Percentiles rank a stretch among this genome's conserved stretches.
phyloP scores from a whole-genome alignment of 768 basidiomycete species.

The Lyophyllum shimeji region DNA sequence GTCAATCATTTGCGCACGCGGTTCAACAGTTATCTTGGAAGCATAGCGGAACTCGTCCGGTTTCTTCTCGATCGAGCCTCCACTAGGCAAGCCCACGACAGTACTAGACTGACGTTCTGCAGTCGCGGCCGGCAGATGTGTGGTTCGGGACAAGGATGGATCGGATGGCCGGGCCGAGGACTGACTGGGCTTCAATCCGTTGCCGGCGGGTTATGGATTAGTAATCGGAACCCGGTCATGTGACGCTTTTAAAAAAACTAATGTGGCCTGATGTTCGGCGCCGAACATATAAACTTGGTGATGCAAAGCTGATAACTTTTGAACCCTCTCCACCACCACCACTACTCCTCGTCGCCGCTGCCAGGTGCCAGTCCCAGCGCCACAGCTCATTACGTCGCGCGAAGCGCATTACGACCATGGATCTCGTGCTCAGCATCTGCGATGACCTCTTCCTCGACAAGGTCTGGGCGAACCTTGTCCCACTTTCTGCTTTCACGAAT shows the following conservation, averaged over 20 bases:
- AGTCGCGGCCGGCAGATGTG: neutral
- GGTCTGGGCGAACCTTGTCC: constrained; percentile 75
- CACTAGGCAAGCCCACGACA: too few relatives aligned
- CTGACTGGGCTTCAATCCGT: too few relatives aligned
- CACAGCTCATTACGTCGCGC: neutral
- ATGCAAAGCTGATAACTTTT: neutral
- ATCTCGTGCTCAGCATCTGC: constrained; percentile 69
- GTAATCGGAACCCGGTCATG: constrained; percentile 17
- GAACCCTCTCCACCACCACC: neutral
- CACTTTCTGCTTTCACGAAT: constrained; percentile 49
- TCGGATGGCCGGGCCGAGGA: too few relatives aligned
- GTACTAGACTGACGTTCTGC: neutral
- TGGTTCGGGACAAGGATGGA: too few relatives aligned
- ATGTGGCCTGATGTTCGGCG: constrained; percentile 40
- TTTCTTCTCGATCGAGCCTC: too few relatives aligned
- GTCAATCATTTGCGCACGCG: too few relatives aligned
- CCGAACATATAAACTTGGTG: constrained; percentile 22
- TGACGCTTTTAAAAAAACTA: constrained; percentile 25
- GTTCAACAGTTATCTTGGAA: too few relatives aligned
- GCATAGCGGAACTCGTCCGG: neutral
- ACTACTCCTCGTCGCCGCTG: neutral
- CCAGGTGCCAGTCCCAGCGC: neutral
- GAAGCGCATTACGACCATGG: constrained; percentile 55
- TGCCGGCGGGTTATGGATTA: too few relatives aligned
- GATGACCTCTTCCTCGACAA: constrained; percentile 79